Evolutionary conservation across 2,329 filamentous ascomycete species (phyloP), one percentile per base, ranked within the genome.

Genomic region (Neopestalotiopsis sp.): DNA sequence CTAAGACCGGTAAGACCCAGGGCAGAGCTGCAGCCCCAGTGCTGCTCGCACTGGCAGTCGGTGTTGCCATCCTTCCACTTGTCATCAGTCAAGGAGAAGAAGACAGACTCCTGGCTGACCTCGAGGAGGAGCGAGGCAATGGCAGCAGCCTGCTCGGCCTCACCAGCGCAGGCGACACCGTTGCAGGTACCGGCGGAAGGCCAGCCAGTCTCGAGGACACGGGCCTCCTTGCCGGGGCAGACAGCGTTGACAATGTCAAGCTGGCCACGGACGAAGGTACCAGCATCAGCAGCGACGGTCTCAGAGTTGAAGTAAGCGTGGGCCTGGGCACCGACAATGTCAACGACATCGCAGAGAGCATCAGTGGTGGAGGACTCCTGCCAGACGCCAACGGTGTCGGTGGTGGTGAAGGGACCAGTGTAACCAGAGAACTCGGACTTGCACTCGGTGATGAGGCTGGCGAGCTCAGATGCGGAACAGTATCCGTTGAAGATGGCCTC

Each of bases 171-270:
- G 69, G 94, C 94, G 24, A 78, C 78, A 70, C 93, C 94, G 83
- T 96, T 95, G 83, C 88, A 81, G 38, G 80, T 75, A 78, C 95
- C 95, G 7, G 79, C 73, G 67, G 85, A 90, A 73, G 95, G 95
- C 94, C 95, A 98, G 76, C 95, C 95, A 68, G 92, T 93, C 90
- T 98, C 95, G 74, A 97, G 87, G 84, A 95, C 94, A 85, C 94
- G 90, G 73, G 91, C 91, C 49, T 88, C 83, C 85, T 92, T 92
- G 79, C 87, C 88, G 56, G 85, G 79, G 89, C 95, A 98, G 75
- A 94, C 74, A 61, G 81, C 79, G 79, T 89, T 83, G 71, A 97
- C 90, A 73, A 93, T 85, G 61, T 89, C 83, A 73, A 97, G 88
- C 87, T 97, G 91, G 75, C 85, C 78, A 73, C 86, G 83, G 75